Conservation (phyloP, 1,284 basidiomycete genomes). For the Irpex sp. region DNA sequence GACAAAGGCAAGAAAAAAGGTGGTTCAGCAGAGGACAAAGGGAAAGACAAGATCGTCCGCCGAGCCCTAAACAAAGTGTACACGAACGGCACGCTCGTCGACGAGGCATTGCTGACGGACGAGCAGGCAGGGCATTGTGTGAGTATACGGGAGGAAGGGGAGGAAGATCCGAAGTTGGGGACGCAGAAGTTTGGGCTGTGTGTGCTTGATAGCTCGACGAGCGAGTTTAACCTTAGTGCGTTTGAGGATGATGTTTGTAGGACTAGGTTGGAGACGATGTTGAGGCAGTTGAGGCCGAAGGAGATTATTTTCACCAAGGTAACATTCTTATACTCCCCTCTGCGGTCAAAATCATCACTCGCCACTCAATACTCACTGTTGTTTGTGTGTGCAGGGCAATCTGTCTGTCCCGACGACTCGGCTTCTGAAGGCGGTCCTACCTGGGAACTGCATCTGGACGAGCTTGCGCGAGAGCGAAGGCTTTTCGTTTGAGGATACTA, state of each 20-base stretch:
- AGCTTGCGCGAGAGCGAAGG: slow-evolving; percentile 83
- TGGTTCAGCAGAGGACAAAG: slow-evolving; percentile 37
- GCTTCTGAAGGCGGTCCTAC: slow-evolving; percentile 76
- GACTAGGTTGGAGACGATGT: slow-evolving; percentile 90
- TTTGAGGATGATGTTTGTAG: slow-evolving; percentile 94
- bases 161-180: slow-evolving; percentile 39
- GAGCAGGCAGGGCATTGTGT: slow-evolving; percentile 97
- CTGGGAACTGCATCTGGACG: slow-evolving; percentile 84
- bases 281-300: slow-evolving; percentile 91
- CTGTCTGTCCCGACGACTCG: slow-evolving; percentile 80
- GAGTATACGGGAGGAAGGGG: slow-evolving; percentile 71
- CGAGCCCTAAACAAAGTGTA: slow-evolving; percentile 95
- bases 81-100: slow-evolving; percentile 96
- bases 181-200: slow-evolving; percentile 82
- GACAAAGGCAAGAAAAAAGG: slow-evolving; percentile 54
- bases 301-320: slow-evolving; percentile 94
- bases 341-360: not conserved
- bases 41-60: slow-evolving; percentile 74
- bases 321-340: slow-evolving; percentile 4
- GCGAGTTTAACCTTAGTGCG: slow-evolving; percentile 88
- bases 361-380: not conserved
- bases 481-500: slow-evolving; percentile 68
- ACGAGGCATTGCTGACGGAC: slow-evolving; percentile 84
- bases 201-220: slow-evolving; percentile 94
- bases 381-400: slow-evolving; percentile 55